Evolutionary conservation across 1,139 yeast genomes (phyloP).

Genomic region (Lodderomyces margitis): DNA sequence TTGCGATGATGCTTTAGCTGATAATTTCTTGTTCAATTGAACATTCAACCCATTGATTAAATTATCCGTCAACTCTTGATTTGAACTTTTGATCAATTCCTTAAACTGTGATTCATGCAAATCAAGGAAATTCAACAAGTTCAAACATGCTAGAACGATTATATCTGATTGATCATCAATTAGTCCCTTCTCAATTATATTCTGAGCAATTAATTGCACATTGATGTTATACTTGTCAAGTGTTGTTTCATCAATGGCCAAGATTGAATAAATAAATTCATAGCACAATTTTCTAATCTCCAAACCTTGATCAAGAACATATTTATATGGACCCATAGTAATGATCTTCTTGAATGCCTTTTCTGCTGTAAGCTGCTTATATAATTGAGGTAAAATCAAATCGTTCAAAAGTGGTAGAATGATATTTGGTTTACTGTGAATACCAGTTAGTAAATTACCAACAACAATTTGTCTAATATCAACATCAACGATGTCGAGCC

Average conservation of each 20-base stretch:
- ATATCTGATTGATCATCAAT: conserved; percentile 41
- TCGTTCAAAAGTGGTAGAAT: conserved; percentile 59
- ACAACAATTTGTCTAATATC: conserved; percentile 57
- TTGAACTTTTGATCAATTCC: conserved; percentile 15
- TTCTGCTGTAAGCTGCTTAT: conserved; percentile 55
- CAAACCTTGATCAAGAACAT: conserved; percentile 75
- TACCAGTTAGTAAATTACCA: conserved; percentile 57
- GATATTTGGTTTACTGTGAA: conserved; percentile 61
- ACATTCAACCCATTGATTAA: conserved; percentile 24
- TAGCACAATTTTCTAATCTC: conserved; percentile 72
- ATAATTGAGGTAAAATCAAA: conserved; percentile 63
- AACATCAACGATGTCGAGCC: conserved; percentile 27
- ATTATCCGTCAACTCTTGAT: conserved; percentile 19
- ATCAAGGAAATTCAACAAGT: conserved; percentile 29
- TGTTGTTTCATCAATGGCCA: conserved; percentile 25
- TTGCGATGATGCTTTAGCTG: conserved; percentile 44
- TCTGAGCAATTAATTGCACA: conserved; percentile 24
- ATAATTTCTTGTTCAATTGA: conserved; percentile 36
- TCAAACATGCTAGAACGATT: conserved; percentile 35
- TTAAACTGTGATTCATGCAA: conserved; percentile 19
- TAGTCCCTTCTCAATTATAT: conserved; percentile 34
- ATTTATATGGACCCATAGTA: conserved; percentile 87
- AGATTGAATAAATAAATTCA: conserved; percentile 64
- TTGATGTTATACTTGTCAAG: conserved; percentile 21
- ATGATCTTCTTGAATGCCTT: conserved; percentile 61